Conservation (phyloP, 106 monocot genomes). For the Dendrobium huoshanense region DNA sequence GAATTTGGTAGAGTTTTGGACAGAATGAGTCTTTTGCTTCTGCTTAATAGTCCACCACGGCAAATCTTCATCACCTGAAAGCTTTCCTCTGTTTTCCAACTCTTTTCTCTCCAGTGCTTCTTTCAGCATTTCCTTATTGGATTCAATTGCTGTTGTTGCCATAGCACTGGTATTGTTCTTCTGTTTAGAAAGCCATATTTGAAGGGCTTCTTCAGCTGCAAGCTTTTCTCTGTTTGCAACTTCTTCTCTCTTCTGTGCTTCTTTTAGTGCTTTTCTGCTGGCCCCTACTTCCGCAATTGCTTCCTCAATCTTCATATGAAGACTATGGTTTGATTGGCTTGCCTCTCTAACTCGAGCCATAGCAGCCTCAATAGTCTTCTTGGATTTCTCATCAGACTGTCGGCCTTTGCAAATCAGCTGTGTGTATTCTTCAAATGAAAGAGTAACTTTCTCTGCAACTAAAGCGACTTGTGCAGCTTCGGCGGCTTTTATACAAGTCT, state of each 20-base stretch:
- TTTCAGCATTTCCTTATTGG: slow-evolving; percentile 36
- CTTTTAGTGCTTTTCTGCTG: slow-evolving; percentile 41
- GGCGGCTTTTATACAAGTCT: slow-evolving; percentile 32
- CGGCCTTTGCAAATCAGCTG: slow-evolving; percentile 37
- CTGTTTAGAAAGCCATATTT: slow-evolving; percentile 3
- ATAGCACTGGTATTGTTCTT: too few relatives aligned
- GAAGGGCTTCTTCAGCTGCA: slow-evolving; percentile 49
- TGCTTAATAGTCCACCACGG: slow-evolving; percentile 33
- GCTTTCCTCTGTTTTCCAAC: slow-evolving; percentile 34
- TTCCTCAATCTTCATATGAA: slow-evolving; percentile 49
- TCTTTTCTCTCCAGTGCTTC: slow-evolving; percentile 49
- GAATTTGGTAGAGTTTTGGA: slow-evolving; percentile 38
- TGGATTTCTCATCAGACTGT: slow-evolving; percentile 36
- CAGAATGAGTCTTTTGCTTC: slow-evolving; percentile 12
- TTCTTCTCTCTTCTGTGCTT: slow-evolving; percentile 47
- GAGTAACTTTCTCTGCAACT: slow-evolving; percentile 36
- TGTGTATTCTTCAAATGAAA: slow-evolving; percentile 43
- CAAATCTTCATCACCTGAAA: slow-evolving; percentile 34
- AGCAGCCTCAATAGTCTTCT: slow-evolving; percentile 31
- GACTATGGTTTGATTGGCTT: slow-evolving; percentile 23
- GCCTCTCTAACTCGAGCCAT: slow-evolving; percentile 39
- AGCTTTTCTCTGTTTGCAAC: slow-evolving; percentile 38
- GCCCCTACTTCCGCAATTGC: slow-evolving; percentile 36
- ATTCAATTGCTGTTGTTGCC: slow-evolving; percentile 33
- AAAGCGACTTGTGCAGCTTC: slow-evolving; percentile 22